Base-by-base conservation (phyloP, 176 grass and related monocot genomes). In the Phyllostachys edulis region DNA sequence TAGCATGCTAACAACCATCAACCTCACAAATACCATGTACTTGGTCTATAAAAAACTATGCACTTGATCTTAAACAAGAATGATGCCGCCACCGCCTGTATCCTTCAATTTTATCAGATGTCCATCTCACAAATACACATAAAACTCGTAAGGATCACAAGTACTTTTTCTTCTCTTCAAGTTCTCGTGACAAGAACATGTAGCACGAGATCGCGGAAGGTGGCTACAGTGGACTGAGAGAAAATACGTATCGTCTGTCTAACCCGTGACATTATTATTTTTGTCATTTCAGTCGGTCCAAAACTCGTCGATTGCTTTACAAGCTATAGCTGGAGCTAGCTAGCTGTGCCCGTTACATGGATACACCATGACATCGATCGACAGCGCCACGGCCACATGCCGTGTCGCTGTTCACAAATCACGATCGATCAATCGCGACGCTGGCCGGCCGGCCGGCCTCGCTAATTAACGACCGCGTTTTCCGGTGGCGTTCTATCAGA, bases 401-500 rank as follows among this genome's bases (percentile, higher is more conserved):
- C 49, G 38, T 77, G 63, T 76, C 73, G 73, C 50, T 44, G 63
- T 67, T 54, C 73, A 24, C n/a, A 6, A 6, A 36, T 36, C 63
- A 41, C 54, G 38, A 40, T 61, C 21, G 7, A 27, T 17, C 44
- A 12, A 12, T 45, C 2, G 44, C 73, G 11, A 11, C 20, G 9
- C 17, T 10, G 44, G 49, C 71, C 51, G 11, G 50, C 36, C 52
- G 14, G 29, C 29, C 29, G 29, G 29, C 29, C 29, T 29, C 29
- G 29, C 21, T 26, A 42, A 84, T 76, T 67, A 67, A 67, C 71
- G 14, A 72, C 72, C 82, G 82, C 62, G 14, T 37, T 75, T 83
- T 3, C 44, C 1, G 71, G 23, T 66, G 44, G n/a, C 15, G n/a
- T 18, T 27, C 56, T 4, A 5, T 24, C 7, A 0, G 9, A 24